phyloP scores from a whole-genome alignment of 1,284 basidiomycete species.

The Puccinia novopanici region DNA sequence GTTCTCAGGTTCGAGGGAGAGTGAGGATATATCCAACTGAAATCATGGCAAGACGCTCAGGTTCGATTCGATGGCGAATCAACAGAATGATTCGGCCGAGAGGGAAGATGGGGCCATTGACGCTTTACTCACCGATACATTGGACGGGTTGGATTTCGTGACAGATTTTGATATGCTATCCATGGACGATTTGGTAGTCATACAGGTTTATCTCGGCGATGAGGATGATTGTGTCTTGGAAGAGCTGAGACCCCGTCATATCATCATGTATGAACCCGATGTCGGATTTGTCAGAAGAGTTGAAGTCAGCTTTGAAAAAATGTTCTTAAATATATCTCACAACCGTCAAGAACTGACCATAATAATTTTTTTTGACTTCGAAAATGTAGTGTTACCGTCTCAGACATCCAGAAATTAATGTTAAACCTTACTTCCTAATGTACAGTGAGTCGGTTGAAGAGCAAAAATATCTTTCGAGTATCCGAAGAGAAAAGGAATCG shows the following conservation, averaged over 20 bases:
- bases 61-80: constrained; percentile 44
- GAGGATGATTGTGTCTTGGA: constrained; percentile 84
- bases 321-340: no score
- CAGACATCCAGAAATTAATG: constrained; percentile 73
- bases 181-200: constrained; percentile 77
- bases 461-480: constrained; percentile 85
- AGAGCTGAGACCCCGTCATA: constrained; percentile 85
- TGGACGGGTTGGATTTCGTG: constrained; percentile 67
- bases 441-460: constrained; percentile 93
- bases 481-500: constrained; percentile 87
- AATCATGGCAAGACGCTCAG: constrained; percentile 7
- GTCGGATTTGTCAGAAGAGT: constrained; percentile 88
- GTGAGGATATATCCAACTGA: background rate
- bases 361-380: background rate
- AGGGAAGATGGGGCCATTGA: constrained; percentile 53
- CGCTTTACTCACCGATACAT: constrained; percentile 37
- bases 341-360: no score
- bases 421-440: constrained; percentile 93
- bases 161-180: constrained; percentile 77
- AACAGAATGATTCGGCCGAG: background rate
- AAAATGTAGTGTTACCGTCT: constrained; percentile 76
- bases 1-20: background rate
- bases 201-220: constrained; percentile 87
- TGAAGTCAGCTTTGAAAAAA: constrained; percentile 67
- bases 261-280: constrained; percentile 93